Percentiles rank a stretch among this genome's conserved stretches.
Evolutionary conservation across 129 eudicot genomes (phyloP).

Genomic region (Centella asiatica): DNA sequence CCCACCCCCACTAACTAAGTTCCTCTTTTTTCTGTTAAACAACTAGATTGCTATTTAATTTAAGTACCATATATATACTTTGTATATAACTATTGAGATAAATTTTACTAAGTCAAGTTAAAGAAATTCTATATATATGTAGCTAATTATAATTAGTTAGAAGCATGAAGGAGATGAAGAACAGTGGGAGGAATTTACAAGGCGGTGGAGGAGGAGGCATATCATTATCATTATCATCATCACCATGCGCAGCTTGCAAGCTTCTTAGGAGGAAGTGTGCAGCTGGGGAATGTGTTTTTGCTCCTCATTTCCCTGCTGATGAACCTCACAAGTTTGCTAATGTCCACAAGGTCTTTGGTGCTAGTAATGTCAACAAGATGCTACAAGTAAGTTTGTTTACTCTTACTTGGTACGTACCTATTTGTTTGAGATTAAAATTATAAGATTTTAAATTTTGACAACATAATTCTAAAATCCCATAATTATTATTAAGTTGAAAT

Average conservation of each 20-base stretch:
- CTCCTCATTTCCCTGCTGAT: conserved; percentile 39
- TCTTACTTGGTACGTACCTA: no score
- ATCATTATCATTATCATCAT: background rate
- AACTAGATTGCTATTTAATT: no score
- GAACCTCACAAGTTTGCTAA: conserved; percentile 36
- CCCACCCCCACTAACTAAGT: no score
- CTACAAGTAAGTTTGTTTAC: conserved; percentile 17
- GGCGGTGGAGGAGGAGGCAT: conserved; percentile 5
- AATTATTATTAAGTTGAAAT: no score
- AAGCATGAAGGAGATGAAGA: background rate
- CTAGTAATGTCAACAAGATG: conserved; percentile 34
- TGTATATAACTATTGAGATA: no score
- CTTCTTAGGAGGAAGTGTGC: conserved; percentile 34
- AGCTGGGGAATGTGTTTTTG: conserved; percentile 37
- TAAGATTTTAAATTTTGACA: no score
- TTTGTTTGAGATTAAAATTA: no score
- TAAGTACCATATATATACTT: no score
- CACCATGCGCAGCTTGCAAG: conserved; percentile 51
- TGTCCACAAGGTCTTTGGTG: conserved; percentile 38
- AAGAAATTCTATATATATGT: background rate
- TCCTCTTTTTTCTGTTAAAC: no score
- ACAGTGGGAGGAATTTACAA: background rate
- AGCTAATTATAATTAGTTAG: background rate
- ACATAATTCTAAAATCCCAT: no score
- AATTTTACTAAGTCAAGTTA: background rate